Conservation (phyloP, 1,284 basidiomycete genomes). For the Fomitopsis pinicola region DNA sequence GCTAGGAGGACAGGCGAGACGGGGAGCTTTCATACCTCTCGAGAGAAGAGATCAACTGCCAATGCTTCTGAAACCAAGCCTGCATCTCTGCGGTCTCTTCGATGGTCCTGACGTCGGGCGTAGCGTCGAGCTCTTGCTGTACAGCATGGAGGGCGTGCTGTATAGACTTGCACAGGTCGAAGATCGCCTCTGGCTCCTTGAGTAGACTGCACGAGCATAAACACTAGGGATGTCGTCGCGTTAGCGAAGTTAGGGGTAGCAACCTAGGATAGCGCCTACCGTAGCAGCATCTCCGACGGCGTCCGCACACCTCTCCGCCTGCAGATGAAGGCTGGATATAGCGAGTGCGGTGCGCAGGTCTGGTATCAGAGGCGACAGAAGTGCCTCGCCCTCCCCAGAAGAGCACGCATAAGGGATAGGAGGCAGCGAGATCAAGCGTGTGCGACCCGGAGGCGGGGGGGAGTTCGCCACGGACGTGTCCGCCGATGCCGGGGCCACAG, state of each 20-base stretch:
- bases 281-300: constrained; percentile 17
- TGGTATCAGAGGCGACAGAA: constrained; percentile 5
- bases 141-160: constrained; percentile 10
- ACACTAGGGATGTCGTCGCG: constrained; percentile 7
- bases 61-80: constrained; percentile 19
- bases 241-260: neutral
- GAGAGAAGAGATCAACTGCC: constrained; percentile 15
- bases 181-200: constrained; percentile 15
- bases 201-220: constrained; percentile 19
- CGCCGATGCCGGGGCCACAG: neutral
- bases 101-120: constrained; percentile 11
- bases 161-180: constrained; percentile 13
- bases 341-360: constrained; percentile 14
- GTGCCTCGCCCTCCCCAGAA: neutral
- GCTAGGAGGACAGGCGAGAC: neutral
- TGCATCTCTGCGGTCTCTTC: constrained; percentile 11
- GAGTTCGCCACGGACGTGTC: neutral
- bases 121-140: constrained; percentile 16
- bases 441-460: constrained; percentile 14
- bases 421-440: constrained; percentile 13
- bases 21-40: constrained; percentile 11
- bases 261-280: constrained; percentile 6
- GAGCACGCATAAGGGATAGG: constrained; percentile 8
- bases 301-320: constrained; percentile 16
- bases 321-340: constrained; percentile 12